Evolutionary conservation across 441 rosid genomes (phyloP).

Genomic region (Pelargonium cotyledonis): DNA sequence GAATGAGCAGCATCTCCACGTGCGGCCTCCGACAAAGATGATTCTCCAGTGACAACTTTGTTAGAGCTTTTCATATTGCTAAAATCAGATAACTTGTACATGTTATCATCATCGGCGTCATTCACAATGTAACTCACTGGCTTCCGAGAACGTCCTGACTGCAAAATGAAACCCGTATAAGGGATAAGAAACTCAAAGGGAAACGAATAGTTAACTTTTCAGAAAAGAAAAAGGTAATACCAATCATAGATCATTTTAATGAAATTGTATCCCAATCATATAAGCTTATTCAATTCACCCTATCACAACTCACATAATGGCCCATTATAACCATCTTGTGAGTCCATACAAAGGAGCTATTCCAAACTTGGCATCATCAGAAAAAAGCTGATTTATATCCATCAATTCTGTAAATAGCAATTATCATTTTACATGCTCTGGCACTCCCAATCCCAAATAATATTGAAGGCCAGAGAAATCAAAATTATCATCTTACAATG

Average conservation of each 20-base stretch:
- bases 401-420: too few species aligned
- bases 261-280: not conserved
- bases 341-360: not conserved
- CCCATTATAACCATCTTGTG: not conserved
- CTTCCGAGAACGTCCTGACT: constrained; percentile 71
- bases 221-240: not conserved
- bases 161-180: constrained; percentile 21
- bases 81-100: constrained; percentile 18
- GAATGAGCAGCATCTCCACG: constrained; percentile 18
- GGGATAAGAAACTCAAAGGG: not conserved
- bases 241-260: not conserved
- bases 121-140: constrained; percentile 39
- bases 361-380: not conserved
- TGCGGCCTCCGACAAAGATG: constrained; percentile 14
- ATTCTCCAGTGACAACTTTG: constrained; percentile 21
- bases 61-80: constrained; percentile 21
- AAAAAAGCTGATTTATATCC: not conserved
- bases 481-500: not conserved
- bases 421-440: not conserved
- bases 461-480: not conserved
- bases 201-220: not conserved
- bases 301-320: not conserved
- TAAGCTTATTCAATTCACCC: not conserved
- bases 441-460: not conserved
- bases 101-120: constrained; percentile 39